Evolutionary conservation across 2,329 filamentous ascomycete species (phyloP).

Genomic region (Cadophora luteo-olivacea): DNA sequence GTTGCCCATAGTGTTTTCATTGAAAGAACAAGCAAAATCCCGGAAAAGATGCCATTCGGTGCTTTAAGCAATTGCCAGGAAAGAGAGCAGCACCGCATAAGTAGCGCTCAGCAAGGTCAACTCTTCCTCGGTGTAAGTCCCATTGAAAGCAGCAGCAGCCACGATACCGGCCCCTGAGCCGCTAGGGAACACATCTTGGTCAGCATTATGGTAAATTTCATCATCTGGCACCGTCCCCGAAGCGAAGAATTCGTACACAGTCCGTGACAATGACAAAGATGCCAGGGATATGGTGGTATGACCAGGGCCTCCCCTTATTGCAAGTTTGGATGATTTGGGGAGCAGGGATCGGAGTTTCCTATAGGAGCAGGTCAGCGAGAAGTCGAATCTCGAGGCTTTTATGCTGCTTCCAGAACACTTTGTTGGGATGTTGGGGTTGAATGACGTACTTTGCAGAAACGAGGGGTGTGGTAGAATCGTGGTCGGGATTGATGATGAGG

Average conservation of each 20-base stretch:
- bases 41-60: background rate
- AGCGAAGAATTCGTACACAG: constrained; percentile 20
- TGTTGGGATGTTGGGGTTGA: background rate
- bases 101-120: background rate
- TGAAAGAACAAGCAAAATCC: too few species aligned
- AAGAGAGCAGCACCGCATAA: constrained; percentile 11
- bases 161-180: constrained; percentile 3
- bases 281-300: constrained; percentile 26
- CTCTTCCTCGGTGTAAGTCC: constrained; percentile 9
- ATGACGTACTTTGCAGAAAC: constrained; percentile 20
- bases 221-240: constrained; percentile 10
- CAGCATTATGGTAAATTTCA: background rate
- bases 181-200: constrained; percentile 18
- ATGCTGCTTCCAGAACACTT: background rate
- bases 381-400: background rate
- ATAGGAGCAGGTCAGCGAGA: background rate
- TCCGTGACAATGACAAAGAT: constrained; percentile 16
- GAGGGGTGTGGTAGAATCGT: constrained; percentile 31
- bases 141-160: constrained; percentile 9
- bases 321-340: constrained; percentile 27
- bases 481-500: constrained; percentile 27
- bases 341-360: constrained; percentile 24
- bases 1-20: background rate
- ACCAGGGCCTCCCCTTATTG: constrained; percentile 25
- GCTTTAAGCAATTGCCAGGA: constrained; percentile 13